Evolutionary conservation across 805 yeast species (phyloP).

Genomic region (Hanseniaspora pseudoguilliermondii): DNA sequence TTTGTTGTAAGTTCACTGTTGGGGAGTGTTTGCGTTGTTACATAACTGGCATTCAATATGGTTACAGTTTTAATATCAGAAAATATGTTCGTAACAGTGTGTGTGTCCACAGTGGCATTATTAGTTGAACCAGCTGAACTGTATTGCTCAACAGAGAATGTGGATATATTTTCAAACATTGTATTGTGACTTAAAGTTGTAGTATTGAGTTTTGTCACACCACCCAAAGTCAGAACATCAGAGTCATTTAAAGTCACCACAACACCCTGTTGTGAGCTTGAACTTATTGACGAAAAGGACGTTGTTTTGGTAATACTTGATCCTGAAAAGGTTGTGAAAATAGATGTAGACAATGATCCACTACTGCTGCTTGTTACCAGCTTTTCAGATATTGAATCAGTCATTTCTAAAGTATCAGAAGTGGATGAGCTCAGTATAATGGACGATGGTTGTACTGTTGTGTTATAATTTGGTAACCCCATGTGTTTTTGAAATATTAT

Average conservation of each 20-base stretch:
- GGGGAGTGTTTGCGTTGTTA: slow-evolving; percentile 13
- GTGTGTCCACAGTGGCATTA: neutral
- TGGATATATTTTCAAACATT: neutral
- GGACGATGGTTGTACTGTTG: neutral
- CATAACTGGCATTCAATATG: neutral
- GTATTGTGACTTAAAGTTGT: neutral
- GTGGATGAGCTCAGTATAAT: neutral
- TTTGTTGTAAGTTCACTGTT: slow-evolving; percentile 7
- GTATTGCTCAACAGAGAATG: neutral
- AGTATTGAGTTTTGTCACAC: neutral
- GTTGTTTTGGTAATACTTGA: neutral
- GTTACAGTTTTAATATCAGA: slow-evolving; percentile 6
- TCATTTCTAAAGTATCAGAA: neutral
- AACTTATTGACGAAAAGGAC: neutral
- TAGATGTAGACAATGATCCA: neutral
- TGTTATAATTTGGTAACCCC: neutral
- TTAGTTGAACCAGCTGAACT: neutral
- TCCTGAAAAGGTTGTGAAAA: neutral
- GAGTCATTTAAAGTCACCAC: neutral
- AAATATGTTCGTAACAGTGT: slow-evolving; percentile 6
- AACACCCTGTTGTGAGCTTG: neutral
- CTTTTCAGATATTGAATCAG: neutral
- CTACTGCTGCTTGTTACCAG: neutral
- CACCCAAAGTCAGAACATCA: neutral
- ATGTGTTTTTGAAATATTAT: neutral